Evolutionary conservation across 2,329 filamentous ascomycete genomes (phyloP), one percentile per base, ranked within the genome.

Genomic region (Penicillium corylophilum): DNA sequence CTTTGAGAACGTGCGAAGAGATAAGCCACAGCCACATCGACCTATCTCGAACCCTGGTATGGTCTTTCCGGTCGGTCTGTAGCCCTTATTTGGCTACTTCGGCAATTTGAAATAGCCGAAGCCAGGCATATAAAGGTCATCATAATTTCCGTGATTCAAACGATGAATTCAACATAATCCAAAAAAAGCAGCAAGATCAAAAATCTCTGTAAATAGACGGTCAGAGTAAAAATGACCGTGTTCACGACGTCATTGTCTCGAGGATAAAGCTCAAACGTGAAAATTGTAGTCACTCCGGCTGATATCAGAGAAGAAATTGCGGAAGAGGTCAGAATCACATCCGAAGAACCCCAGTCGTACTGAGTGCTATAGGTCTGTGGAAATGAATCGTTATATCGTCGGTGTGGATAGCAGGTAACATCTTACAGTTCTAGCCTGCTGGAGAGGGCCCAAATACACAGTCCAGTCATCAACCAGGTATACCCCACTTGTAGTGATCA

Each of bases 391-490:
- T 7, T 23, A 16, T 13, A 33, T 9, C 2, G 6, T 13, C 23
- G 7, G 26, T 20, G 13, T 13, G 31, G 18, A 12, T 20, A 8
- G 13, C 15, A 29, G 5, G 23, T 31, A 31, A 10, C 22, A 58
- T 8, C 56, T 56, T 56, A 71, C 76, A 15, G 72, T 62, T 12
- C 63, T 60, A 1, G 68, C 77, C 55, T 81, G 73, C 60, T 84
- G 80, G 22, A 85, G 62, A 2, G 77, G 71, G 0, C 78, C 77
- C 1, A 84, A 65, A 26, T 74, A 81, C 59, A 74, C 65, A 0
- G 82, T 85, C 79, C 79, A 85, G 44, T 79, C 75, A 55, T 85
- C 82, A 4, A 80, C 73, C 6, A 85, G 62, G 46, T 74, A 80
- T 6, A 66, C 71, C 1, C 79, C 80, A 53, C 81, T 78, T 1